Evolutionary conservation across 23 red algal genomes (phyloP), one percentile per base, ranked within the genome.

Genomic region (Gracilaria caudata): DNA sequence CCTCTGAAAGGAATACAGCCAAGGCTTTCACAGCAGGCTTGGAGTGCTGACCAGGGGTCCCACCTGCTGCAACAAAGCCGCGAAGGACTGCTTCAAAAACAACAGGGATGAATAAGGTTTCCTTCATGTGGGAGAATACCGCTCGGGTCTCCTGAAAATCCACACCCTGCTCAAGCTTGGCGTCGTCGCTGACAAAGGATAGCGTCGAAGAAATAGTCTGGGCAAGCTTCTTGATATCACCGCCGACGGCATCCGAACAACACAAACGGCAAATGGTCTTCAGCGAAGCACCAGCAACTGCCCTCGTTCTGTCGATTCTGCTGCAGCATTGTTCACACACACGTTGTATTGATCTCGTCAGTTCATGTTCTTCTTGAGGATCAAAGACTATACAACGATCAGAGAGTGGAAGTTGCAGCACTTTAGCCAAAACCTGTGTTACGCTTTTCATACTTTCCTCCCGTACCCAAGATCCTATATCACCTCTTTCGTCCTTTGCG

Each of bases 401-500:
- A 6, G 49, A 47, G 39, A 8, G n/a, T 75, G 39, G 37, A 23
- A 75, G 19, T 30, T 56, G 3, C 32, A 85, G 32, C 24, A 60
- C 51, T 25, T 58, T 43, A 20, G 43, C 25, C 2, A 80, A 0
- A 21, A 80, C 51, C 56, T 61, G 26, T 25, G 47, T 10, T n/a
- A 60, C 66, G 11, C 80, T 57, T 55, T 43, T 77, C 86, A 95
- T 88, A 32, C 64, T 58, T 24, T 87, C 83, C 41, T 92, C 89
- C 21, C 94, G 86, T 37, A 95, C 94, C 94, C 86, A 95, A 43
- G 87, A 92, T 51, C 94, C 94, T 19, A 95, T 57, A 90, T 95
- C 94, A 14, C 94, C 94, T 36, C 94, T 87, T 61, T 86, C 89
- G 54, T 90, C 94, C 20, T 64, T 90, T 2, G 86, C 78, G 34